These are phyloP conservation scores for Globisporangium spinosum DNA, from an alignment of 352 stramenopile species.

Conservation along the genomic window DNA sequence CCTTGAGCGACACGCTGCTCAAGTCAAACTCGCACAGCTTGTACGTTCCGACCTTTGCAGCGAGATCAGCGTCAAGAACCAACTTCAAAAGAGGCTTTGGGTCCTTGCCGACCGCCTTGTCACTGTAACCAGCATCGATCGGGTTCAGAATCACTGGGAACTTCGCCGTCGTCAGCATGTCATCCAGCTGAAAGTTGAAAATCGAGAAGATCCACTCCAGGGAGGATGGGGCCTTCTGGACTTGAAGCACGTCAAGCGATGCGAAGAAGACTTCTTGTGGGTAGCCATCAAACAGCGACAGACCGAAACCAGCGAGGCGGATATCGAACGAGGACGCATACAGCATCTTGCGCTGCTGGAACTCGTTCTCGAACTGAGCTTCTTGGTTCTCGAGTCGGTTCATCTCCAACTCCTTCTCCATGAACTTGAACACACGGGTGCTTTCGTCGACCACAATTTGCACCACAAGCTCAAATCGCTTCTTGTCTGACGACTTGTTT, in stretches of 20 bases:
- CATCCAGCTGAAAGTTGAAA: slow-evolving; percentile 80
- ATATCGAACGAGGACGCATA: slow-evolving; percentile 83
- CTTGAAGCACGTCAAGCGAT: slow-evolving; percentile 70
- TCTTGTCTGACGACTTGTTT: slow-evolving; percentile 17
- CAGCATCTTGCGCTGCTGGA: slow-evolving; percentile 75
- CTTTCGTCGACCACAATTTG: slow-evolving; percentile 79
- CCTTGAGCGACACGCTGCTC: slow-evolving; percentile 66
- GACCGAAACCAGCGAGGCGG: slow-evolving; percentile 65
- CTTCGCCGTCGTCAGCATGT: slow-evolving; percentile 78
- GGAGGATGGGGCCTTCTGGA: slow-evolving; percentile 68
- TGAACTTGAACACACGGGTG: slow-evolving; percentile 77
- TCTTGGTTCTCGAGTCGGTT: slow-evolving; percentile 65
- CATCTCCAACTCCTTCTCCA: slow-evolving; percentile 78
- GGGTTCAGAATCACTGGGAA: slow-evolving; percentile 86
- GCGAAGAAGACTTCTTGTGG: slow-evolving; percentile 84
- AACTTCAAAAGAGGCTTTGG: slow-evolving; percentile 65
- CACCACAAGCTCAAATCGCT: slow-evolving; percentile 53
- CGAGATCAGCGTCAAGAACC: slow-evolving; percentile 68
- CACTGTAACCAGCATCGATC: slow-evolving; percentile 73
- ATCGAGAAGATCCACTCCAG: slow-evolving; percentile 76
- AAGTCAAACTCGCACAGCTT: slow-evolving; percentile 78
- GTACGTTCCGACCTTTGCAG: slow-evolving; percentile 76
- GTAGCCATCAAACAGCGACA: slow-evolving; percentile 73
- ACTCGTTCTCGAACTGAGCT: slow-evolving; percentile 57
- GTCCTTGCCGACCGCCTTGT: slow-evolving; percentile 57